Base-by-base conservation (phyloP, 345 rosid species). In the Pistacia atlantica region DNA sequence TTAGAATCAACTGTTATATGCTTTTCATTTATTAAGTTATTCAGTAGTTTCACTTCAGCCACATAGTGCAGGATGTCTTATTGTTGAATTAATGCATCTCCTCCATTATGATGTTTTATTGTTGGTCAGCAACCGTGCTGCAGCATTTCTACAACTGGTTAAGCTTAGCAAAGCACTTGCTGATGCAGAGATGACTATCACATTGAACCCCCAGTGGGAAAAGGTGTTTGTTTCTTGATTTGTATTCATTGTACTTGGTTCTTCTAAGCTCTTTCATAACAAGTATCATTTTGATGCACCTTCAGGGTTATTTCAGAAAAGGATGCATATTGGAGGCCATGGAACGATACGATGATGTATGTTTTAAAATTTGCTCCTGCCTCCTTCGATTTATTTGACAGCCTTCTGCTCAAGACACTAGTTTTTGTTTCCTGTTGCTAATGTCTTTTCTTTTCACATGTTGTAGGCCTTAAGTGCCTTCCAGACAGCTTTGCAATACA, bases 251-350 rank as follows among this genome's bases (percentile, higher is more conserved):
- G 4, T 11, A 20, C 11, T 65, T 80, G 46, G 51, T 55, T 58
- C 42, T 72, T 48, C 48, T 51, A 56, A 61, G 65, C 10, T 68
- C 17, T 65, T 75, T 18, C 20, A 37, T 58, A 52, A 49, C 25
- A 52, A 13, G 25, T 75, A 28, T 60, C 46, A 8, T 65, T 76
- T 71, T 82, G 74, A 71, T 72, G 73, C 52, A 67, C 75, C 31
- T 70, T 16, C 80, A 96, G 99, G 97, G 98, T 8, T 90, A 96
- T 87, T 96, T 96, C 86, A 89, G 98, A 76, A 96, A 93, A 89
- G 99, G 98, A 17, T 96, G 94, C 82, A 86, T 93, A 69, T 86
- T 96, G 74, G 99, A 96, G 84, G 95, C 97, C 73, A 93, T 96
- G 99, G 98, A 91, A 72, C 92, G 73, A 77, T 93, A 92, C 73